Evolutionary conservation across 2,329 filamentous ascomycete species (phyloP).

Genomic region (Colletotrichum sp.): DNA sequence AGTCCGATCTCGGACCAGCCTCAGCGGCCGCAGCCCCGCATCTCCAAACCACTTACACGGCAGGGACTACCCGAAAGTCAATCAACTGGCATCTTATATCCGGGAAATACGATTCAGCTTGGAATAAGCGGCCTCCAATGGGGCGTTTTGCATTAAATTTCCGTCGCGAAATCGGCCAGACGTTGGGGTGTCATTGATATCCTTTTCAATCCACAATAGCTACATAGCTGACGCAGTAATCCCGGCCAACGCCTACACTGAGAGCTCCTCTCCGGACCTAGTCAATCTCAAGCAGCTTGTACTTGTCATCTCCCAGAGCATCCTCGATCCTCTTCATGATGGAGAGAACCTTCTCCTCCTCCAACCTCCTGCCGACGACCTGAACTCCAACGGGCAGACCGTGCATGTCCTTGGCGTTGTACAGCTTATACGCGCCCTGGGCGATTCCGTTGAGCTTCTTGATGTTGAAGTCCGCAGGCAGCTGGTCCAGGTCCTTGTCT

Average conservation of each 20-base stretch:
- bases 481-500: conserved; percentile 69
- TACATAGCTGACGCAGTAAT: background rate
- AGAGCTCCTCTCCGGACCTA: conserved; percentile 21
- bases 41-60: background rate
- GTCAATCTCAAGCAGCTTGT: conserved; percentile 54
- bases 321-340: conserved; percentile 82
- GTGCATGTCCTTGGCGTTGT: conserved; percentile 83
- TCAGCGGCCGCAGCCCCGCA: background rate
- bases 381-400: conserved; percentile 88
- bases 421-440: conserved; percentile 82
- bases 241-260: background rate
- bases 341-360: conserved; percentile 87
- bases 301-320: conserved; percentile 66
- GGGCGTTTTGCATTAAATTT: background rate
- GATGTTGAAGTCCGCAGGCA: conserved; percentile 65
- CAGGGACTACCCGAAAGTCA: background rate
- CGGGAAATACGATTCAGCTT: background rate
- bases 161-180: background rate
- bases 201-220: background rate
- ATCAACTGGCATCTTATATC: background rate
- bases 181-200: background rate
- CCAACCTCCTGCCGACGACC: conserved; percentile 77
- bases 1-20: conserved; percentile 23
- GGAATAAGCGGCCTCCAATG: background rate
- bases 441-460: conserved; percentile 79